These are phyloP conservation scores for Citrullus colocynthis DNA, from an alignment of 306 rosid species.

Conservation along the genomic window DNA sequence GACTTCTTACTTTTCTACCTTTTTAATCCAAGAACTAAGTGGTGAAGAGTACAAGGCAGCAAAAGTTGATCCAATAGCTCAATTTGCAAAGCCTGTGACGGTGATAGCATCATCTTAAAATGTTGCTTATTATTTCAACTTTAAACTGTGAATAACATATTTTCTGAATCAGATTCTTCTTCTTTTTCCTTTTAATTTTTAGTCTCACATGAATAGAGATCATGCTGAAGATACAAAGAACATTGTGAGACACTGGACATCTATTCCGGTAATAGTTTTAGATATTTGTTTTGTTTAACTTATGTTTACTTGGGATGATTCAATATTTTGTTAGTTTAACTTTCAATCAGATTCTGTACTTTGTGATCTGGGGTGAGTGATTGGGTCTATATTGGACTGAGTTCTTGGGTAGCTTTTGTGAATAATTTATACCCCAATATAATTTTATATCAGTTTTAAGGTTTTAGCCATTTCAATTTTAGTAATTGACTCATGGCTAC, in stretches of 20 bases:
- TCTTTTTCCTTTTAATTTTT: not conserved
- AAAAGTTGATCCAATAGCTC: conserved; percentile 79
- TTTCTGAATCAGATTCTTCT: conserved; percentile 10
- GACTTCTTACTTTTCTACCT: not conserved
- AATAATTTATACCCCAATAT: not conserved
- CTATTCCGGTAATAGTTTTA: conserved; percentile 47
- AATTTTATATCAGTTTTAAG: not conserved
- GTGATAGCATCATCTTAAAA: conserved; percentile 25
- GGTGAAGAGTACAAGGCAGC: conserved; percentile 63
- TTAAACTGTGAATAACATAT: not conserved
- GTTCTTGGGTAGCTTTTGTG: not conserved
- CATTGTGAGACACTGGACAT: conserved; percentile 77
- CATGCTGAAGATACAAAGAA: conserved; percentile 83
- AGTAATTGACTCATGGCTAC: not conserved
- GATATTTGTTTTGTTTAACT: not conserved
- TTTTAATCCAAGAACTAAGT: conserved; percentile 12
- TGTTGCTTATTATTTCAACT: conserved; percentile 12
- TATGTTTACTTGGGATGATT: not conserved
- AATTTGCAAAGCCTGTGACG: conserved; percentile 89
- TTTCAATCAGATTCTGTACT: not conserved
- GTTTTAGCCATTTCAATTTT: not conserved
- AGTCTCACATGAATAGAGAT: conserved; percentile 98
- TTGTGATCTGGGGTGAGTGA: not conserved
- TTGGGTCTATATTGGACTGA: not conserved
- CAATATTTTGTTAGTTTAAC: not conserved